Evolutionary conservation across 2,329 filamentous ascomycete genomes (phyloP).

Genomic region (Chrysosporium queenslandicum): DNA sequence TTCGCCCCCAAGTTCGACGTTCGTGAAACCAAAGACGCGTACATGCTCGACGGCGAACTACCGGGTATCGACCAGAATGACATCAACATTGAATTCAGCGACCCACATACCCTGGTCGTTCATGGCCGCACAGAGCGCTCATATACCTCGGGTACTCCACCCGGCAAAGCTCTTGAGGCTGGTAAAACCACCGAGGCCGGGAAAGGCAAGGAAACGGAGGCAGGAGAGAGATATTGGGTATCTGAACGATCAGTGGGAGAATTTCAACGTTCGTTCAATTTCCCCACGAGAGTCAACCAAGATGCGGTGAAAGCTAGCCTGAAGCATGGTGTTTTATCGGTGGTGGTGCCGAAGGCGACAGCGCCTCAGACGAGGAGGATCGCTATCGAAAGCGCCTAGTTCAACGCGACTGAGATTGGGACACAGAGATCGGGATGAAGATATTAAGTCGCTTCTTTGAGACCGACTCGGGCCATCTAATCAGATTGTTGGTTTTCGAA

Average conservation of each 20-base stretch:
- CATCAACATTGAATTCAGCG: conserved; percentile 40
- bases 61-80: conserved; percentile 40
- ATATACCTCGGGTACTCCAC: conserved; percentile 22
- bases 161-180: conserved; percentile 9
- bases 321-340: conserved; percentile 50
- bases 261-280: conserved; percentile 51
- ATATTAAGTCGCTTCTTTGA: too few species aligned
- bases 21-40: conserved; percentile 36
- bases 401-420: neutral
- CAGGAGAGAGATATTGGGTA: conserved; percentile 45
- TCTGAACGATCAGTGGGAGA: conserved; percentile 50
- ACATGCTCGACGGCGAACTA: conserved; percentile 41
- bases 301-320: conserved; percentile 51
- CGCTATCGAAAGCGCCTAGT: conserved; percentile 42
- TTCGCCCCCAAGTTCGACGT: conserved; percentile 42
- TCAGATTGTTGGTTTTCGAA: too few species aligned
- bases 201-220: conserved; percentile 23
- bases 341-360: conserved; percentile 48
- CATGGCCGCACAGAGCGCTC: conserved; percentile 36
- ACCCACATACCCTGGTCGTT: conserved; percentile 39
- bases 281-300: conserved; percentile 49
- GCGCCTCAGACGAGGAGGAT: conserved; percentile 43
- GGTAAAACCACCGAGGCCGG: conserved; percentile 40
- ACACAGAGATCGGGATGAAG: too few species aligned
- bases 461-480: too few species aligned